Base-by-base conservation (phyloP, 352 stramenopile species). In the Phytophthora ramorum region DNA sequence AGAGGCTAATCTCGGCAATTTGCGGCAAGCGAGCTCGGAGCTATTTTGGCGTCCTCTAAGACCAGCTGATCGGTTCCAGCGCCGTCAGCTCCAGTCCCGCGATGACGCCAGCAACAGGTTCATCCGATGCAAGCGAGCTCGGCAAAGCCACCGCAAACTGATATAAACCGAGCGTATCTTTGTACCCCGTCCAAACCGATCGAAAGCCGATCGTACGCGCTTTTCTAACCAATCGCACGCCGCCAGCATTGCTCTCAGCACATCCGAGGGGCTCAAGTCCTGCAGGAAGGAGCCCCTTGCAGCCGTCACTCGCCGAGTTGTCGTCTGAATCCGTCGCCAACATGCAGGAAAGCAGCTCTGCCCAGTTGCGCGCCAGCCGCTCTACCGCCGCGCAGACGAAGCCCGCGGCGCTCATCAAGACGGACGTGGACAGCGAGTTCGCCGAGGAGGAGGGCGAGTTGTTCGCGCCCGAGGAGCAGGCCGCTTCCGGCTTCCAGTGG, bases 401-500 rank as follows among this genome's bases (percentile, higher is more conserved):
- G 12, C n/a, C 40, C 4, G 28, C 44, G 24, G 19, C 46, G 45
- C 55, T 67, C 16, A 56, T 63, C 49, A 64, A 59, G 50, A 56
- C 53, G 54, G 57, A 71, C 19, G 32, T 43, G 41, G 66, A 69
- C 4, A 41, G 56, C n/a, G 46, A 66, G 26, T 68, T 78, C 59
- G 73, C 71, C 10, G 71, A 86, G 64, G 78, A 88, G 38, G 77
- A 85, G 20, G 55, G 47, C 14, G 66, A 84, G 47, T 24, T 83
- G 10, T 67, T 81, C 43, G 19, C 58, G 26, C 58, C 70, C 24
- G 73, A 83, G 37, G 66, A 83, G 30, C 52, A 72, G 24, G 34
- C 61, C 34, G 76, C 75, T 19, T 34, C 58, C 35, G 44, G 58
- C 17, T 90, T 92, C 71, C 60, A 75, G 58, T 91, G 79, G 81